Evolutionary conservation across 805 yeast genomes (phyloP), one percentile per base, ranked within the genome.

Genomic region (Diddensiella caesifluorescens): DNA sequence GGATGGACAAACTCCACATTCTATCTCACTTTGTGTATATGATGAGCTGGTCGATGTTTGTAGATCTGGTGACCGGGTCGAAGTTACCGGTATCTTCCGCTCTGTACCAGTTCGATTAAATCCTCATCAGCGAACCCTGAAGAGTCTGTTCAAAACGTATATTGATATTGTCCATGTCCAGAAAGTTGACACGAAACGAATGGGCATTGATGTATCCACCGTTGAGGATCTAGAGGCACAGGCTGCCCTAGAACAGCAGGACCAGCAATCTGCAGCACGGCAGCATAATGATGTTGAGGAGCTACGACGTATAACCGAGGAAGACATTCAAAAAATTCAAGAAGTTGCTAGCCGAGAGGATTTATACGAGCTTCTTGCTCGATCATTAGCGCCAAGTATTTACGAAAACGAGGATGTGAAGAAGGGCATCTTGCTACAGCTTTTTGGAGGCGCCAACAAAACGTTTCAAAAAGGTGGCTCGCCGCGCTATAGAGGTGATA

Each of bases 1-100:
- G 3, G 97, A 85, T 65, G 98, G 98, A 13, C 98, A 92, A 64
- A 92, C 98, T 2, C 98, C 98, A 1, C 98, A 92, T 63, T 82
- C 96, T 10, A 85, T 92, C 36, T 86, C 95, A 4, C 68, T 92
- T 22, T 87, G 96, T 68, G 95, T 86, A 1, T 92, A 90, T 59
- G 98, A 92, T 63, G 97, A 92, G 61, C 71, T 92, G 47, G 98
- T 92, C 1, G 98, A 92, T 62, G 73, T 84, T 41, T 83, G 95
- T 56, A 76, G 95, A 54, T 97, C 98, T 5, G 98, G 98, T 71
- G 98, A 92, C 62, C 76, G 97, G 45, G 75, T 92, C 35, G 95
- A 90, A 62, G 94, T 89, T 15, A 88, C 96, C 44, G 98, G 98
- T 47, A 82, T 94, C 29, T 92, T 88, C 68, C 75, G 96, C 61